These are phyloP conservation scores for Phytophthora cajani DNA, from an alignment of 352 stramenopile genomes.

Conservation along the genomic window DNA sequence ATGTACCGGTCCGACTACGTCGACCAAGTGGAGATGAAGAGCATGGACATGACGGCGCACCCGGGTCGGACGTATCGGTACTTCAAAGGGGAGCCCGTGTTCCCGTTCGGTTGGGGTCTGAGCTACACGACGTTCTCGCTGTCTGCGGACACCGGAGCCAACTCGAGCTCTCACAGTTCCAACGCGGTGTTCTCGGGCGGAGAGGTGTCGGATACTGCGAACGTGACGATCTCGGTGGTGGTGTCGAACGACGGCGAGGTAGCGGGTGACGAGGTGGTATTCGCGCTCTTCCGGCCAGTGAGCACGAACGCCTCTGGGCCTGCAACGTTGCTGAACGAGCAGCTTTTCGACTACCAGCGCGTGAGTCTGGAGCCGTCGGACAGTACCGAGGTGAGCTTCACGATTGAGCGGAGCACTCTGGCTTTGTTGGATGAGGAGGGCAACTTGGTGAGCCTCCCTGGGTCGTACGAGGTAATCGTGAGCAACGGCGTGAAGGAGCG, in stretches of 20 bases:
- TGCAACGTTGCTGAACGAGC: conserved; percentile 64
- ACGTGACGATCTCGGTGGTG: conserved; percentile 51
- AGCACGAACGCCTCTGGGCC: conserved; percentile 51
- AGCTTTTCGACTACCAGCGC: conserved; percentile 69
- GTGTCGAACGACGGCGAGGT: conserved; percentile 58
- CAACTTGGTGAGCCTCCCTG: conserved; percentile 52
- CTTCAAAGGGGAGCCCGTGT: conserved; percentile 89
- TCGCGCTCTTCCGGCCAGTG: conserved; percentile 72
- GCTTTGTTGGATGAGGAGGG: conserved; percentile 53
- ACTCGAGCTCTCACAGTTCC: neutral
- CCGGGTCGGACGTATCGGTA: conserved; percentile 93
- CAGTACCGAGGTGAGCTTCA: conserved; percentile 21
- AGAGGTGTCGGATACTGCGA: conserved; percentile 33
- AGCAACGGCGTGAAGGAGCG: conserved; percentile 65
- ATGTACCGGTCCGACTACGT: conserved; percentile 88
- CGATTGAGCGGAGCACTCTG: conserved; percentile 25
- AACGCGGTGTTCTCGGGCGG: neutral
- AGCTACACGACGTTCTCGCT: conserved; percentile 87
- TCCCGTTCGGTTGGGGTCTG: conserved; percentile 90
- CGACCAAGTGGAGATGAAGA: conserved; percentile 79
- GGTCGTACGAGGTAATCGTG: conserved; percentile 73
- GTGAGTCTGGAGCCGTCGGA: conserved; percentile 41
- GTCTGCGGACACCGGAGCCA: conserved; percentile 6
- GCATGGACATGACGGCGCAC: conserved; percentile 91
- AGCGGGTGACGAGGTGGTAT: conserved; percentile 65